Evolutionary conservation across 2,329 filamentous ascomycete species (phyloP).

Genomic region (Calonectria crousiana): DNA sequence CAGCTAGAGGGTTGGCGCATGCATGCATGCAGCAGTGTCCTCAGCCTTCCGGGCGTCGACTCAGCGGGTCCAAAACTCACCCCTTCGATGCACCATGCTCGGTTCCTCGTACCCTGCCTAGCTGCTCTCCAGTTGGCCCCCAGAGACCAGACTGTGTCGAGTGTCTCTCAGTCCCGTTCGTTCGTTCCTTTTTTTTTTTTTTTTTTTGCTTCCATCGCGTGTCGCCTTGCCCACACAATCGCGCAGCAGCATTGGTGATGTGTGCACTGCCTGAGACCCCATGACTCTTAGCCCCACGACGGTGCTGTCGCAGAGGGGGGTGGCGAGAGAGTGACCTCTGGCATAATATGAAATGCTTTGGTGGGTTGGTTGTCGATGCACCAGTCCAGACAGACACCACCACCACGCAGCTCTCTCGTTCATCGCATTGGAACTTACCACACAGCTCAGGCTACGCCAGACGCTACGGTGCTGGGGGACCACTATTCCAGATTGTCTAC

Average conservation of each 20-base stretch:
- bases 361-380: slow-evolving; percentile 3
- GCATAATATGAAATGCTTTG: slow-evolving; percentile 22
- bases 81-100: slow-evolving; percentile 33
- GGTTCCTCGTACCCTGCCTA: slow-evolving; percentile 38
- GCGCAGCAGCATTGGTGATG: neutral
- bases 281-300: slow-evolving; percentile 16
- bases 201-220: slow-evolving; percentile 3
- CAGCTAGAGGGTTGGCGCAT: slow-evolving; percentile 28
- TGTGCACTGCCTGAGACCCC: slow-evolving; percentile 6
- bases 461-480: slow-evolving; percentile 18
- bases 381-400: slow-evolving; percentile 29
- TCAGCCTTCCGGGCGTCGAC: slow-evolving; percentile 34
- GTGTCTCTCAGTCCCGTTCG: slow-evolving; percentile 30
- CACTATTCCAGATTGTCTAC: slow-evolving; percentile 20
- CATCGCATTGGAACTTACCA: slow-evolving; percentile 12
- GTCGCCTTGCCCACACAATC: slow-evolving; percentile 20
- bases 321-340: slow-evolving; percentile 27
- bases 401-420: slow-evolving; percentile 13
- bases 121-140: slow-evolving; percentile 28
- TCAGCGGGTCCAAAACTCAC: slow-evolving; percentile 20
- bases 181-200: neutral
- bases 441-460: slow-evolving; percentile 14
- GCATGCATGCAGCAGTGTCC: slow-evolving; percentile 35
- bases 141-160: slow-evolving; percentile 26
- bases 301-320: slow-evolving; percentile 15